Base-by-base conservation (phyloP, 169 alveolate genomes). In the Plasmodium gaboni region DNA sequence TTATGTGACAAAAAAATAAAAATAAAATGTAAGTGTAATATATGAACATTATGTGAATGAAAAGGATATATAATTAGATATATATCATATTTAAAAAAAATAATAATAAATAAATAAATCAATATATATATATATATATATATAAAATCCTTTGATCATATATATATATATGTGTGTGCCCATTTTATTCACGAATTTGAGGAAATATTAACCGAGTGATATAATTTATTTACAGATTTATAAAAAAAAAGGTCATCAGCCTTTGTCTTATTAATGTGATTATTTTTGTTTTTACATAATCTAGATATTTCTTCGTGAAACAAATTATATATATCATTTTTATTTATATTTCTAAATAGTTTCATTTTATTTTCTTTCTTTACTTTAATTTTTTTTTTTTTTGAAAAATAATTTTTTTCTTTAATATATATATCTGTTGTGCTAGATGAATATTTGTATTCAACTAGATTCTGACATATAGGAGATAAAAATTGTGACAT, bases 361-460 rank as follows among this genome's bases (percentile, higher is more conserved):
- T 68, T 80, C 90, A 80, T 80, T 80, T 67, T 80, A 26, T 80
- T 80, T 80, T 80, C 90, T 59, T 80, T 80, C 28, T 71, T 68
- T 22, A 80, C 71, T 67, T 67, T 65, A 28, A 80, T 80, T 80
- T 68, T 80, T 67, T 67, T 22, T 53, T 80, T 80, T 65, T 80
- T 80, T 13, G 67, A 38, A 55, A 80, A 80, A 57, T 80, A 80
- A n/a, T 68, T 80, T 55, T 71, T 80, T 61, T 80, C 85, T 10
- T 71, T 68, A 17, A 80, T 24, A 55, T 68, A 80, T 19, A 80
- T 80, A 13, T 80, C 90, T 0, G 90, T 80, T 19, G 48, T 53
- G 53, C 90, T 80, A 1, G 90, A 80, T 0, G 90, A 19, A 44
- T 65, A 80, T 60, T 68, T 80, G 42, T 68, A 80, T 32, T 80